phyloP scores from a whole-genome alignment of 208 protist genomes.

The Wallacemonas rigidus region DNA sequence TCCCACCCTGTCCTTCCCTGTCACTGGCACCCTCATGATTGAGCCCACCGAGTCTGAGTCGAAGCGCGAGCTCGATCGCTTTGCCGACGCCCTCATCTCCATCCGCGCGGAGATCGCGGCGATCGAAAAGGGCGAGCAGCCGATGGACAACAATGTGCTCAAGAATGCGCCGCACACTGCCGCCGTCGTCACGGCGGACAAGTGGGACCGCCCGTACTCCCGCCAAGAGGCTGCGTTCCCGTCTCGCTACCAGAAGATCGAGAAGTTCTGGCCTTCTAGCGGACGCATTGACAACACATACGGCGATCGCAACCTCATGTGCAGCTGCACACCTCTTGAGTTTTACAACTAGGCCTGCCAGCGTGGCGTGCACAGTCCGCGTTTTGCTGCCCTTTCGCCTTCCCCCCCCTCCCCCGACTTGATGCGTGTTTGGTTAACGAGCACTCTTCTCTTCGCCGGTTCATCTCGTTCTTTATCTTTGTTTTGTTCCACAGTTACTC shows the following conservation, averaged over 20 bases:
- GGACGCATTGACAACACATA: constrained; percentile 95
- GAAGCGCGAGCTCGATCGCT: constrained; percentile 94
- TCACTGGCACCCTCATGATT: constrained; percentile 96
- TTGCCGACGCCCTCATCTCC: constrained; percentile 95
- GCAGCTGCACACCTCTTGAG: constrained; percentile 83
- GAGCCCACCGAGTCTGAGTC: constrained; percentile 98
- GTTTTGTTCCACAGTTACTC: constrained; percentile 15
- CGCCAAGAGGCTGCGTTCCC: constrained; percentile 95
- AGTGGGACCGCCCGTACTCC: constrained; percentile 94
- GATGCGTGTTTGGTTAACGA: background rate
- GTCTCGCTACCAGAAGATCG: constrained; percentile 49
- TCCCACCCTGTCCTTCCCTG: constrained; percentile 96
- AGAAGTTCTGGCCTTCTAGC: constrained; percentile 97
- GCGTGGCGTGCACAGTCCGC: no score
- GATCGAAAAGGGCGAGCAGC: constrained; percentile 91
- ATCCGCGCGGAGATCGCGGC: constrained; percentile 96
- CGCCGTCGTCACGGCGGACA: constrained; percentile 67
- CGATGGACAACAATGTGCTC: constrained; percentile 94
- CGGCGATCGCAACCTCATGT: constrained; percentile 96
- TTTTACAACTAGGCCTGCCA: constrained; percentile 52
- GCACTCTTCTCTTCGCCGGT: no score
- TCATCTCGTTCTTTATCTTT: constrained; percentile 4
- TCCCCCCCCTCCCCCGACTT: background rate
- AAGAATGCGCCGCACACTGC: constrained; percentile 97
- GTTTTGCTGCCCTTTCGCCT: background rate